Evolutionary conservation across 2,329 filamentous ascomycete species (phyloP), one percentile per base, ranked within the genome.

Genomic region (Bipolaris bicolor): DNA sequence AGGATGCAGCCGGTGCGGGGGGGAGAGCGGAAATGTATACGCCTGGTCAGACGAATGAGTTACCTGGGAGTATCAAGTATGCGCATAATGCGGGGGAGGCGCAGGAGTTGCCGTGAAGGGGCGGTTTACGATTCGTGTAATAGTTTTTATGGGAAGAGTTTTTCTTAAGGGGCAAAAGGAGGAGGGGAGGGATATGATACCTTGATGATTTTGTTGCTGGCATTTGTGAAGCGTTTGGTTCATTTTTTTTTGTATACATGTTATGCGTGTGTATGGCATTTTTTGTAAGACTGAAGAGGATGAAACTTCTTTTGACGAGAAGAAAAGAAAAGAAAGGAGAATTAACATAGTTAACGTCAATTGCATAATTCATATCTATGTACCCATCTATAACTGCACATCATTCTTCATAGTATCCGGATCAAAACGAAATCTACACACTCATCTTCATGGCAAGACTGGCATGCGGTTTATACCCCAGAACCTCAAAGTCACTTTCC

Each of bases 391-490:
- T 13, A 13, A 37, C 20, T 10, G 3, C 29, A 33, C 20, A 6
- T 6, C 7, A 2, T 29, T 29, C 26, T 29, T 10, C 26, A 11
- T 10, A 29, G 26, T 29, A 29, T 9, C 3, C 26, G 11, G 26
- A 29, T 7, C 26, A 29, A 29, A 29, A 6, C 26, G 9, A 9
- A 9, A 10, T 10, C 26, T 44, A 92, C 57, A 98, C 94, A 72
- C 91, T 96, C 95, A 99, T 99, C 81, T 98, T 97, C 95, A 99
- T 99, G 43, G 90, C 85, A 79, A 99, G 96, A 5, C 85, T 85
- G 80, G 93, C 94, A 76, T 97, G 92, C 55, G 95, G 94, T 48
- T 93, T 86, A 76, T 99, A 99, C 0, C 90, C 93, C 70, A 90
- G 83, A 5, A 99, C 85, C 57, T 90, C 87, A 75, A 99, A 94